Conservation (phyloP, 2,329 filamentous ascomycete genomes). For the Talaromyces verruculosus region DNA sequence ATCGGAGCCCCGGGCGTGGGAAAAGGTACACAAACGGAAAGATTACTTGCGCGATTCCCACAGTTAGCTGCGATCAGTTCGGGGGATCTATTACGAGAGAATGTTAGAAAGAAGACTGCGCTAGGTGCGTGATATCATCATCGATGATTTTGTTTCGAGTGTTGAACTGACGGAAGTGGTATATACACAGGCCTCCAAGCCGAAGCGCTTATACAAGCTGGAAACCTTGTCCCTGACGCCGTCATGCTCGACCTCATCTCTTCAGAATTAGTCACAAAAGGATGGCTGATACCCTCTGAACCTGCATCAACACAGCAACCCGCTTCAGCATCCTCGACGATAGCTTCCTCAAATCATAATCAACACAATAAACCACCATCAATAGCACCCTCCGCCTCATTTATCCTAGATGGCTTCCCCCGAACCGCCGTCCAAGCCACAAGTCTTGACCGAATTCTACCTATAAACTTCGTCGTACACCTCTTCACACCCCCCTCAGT, state of each 20-base stretch:
- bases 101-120: slow-evolving; percentile 84
- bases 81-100: slow-evolving; percentile 84
- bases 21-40: slow-evolving; percentile 93
- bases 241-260: slow-evolving; percentile 91
- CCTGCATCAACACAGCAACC: background rate
- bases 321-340: slow-evolving; percentile 36
- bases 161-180: background rate
- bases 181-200: slow-evolving; percentile 77
- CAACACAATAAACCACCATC: slow-evolving; percentile 39
- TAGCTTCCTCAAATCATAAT: slow-evolving; percentile 46
- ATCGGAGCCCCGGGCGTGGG: slow-evolving; percentile 95
- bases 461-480: slow-evolving; percentile 92
- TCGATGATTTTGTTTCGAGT: background rate
- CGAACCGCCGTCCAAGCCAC: slow-evolving; percentile 78
- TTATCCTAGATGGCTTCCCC: slow-evolving; percentile 94
- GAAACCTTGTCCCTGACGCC: slow-evolving; percentile 85
- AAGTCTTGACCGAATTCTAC: slow-evolving; percentile 75
- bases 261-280: slow-evolving; percentile 78
- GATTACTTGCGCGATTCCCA: slow-evolving; percentile 80
- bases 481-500: slow-evolving; percentile 82
- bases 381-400: slow-evolving; percentile 76
- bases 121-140: slow-evolving; percentile 61
- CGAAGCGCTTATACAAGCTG: slow-evolving; percentile 81
- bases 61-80: slow-evolving; percentile 90
- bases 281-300: slow-evolving; percentile 66